phyloP scores from a whole-genome alignment of 495 filamentous ascomycete species.

The Thermochaetoides thermophila region DNA sequence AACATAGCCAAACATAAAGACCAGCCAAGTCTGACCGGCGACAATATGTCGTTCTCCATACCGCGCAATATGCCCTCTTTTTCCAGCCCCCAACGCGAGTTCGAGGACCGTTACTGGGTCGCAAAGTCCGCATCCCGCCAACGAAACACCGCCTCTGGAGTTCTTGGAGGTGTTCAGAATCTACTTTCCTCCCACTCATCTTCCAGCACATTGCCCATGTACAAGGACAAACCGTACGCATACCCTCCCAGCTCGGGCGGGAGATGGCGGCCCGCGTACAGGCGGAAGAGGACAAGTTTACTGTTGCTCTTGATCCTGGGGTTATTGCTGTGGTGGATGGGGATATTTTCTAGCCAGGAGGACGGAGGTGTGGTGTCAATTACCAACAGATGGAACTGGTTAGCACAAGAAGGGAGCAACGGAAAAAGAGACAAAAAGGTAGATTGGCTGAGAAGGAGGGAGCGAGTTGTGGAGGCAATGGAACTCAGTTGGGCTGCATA shows the following conservation, averaged over 20 bases:
- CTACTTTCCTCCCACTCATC: too few species aligned
- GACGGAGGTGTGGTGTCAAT: conserved; percentile 13
- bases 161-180: too few species aligned
- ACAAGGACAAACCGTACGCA: conserved; percentile 93
- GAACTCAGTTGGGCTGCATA: conserved; percentile 84
- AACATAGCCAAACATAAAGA: too few species aligned
- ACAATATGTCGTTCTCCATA: conserved; percentile 51
- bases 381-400: conserved; percentile 29
- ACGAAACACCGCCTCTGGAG: conserved; percentile 5
- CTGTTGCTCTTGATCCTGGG: conserved; percentile 36
- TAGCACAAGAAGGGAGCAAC: conserved; percentile 12
- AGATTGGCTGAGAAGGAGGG: conserved; percentile 63
- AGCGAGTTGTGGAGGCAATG: conserved; percentile 83
- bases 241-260: conserved; percentile 41
- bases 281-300: conserved; percentile 39
- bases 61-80: conserved; percentile 60
- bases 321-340: conserved; percentile 42
- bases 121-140: conserved; percentile 20
- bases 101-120: conserved; percentile 56
- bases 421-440: conserved; percentile 22
- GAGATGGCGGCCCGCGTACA: conserved; percentile 25
- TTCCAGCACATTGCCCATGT: conserved; percentile 61
- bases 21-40: conserved; percentile 1
- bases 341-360: conserved; percentile 30
- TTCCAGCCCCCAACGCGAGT: conserved; percentile 47